These are phyloP conservation scores for Rhytidiadelphus loreus DNA, from an alignment of 225 moss, liverwort and hornwort genomes.

Conservation along the genomic window DNA sequence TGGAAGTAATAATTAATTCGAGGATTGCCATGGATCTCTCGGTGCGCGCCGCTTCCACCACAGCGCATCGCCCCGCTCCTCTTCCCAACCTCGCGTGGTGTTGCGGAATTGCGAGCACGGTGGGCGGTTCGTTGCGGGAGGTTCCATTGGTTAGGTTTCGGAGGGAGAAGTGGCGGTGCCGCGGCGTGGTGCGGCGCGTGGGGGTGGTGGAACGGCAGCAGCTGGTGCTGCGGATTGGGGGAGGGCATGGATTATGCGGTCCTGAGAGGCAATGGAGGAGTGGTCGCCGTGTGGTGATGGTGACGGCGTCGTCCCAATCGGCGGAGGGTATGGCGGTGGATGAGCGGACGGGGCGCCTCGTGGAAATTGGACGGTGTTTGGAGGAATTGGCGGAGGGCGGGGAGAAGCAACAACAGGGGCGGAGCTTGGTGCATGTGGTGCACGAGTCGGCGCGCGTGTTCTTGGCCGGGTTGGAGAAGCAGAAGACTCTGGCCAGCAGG, in stretches of 20 bases:
- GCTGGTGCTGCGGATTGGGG: constrained; percentile 7
- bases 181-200: not conserved
- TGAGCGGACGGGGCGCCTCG: constrained; percentile 3
- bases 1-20: not conserved
- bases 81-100: not conserved
- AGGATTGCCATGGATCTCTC: constrained; percentile 18
- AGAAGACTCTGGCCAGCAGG: constrained; percentile 33
- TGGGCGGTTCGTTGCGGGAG: not conserved
- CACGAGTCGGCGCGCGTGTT: constrained; percentile 31
- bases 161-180: not conserved
- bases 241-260: not conserved
- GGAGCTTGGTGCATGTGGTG: constrained; percentile 29
- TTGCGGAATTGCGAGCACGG: constrained; percentile 10
- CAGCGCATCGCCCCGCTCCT: not conserved
- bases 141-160: constrained; percentile 17
- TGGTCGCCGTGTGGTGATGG: not conserved
- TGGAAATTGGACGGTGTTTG: constrained; percentile 10
- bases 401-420: constrained; percentile 12
- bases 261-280: not conserved
- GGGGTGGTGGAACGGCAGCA: not conserved
- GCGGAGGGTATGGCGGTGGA: constrained; percentile 31
- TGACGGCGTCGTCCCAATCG: constrained; percentile 14
- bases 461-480: constrained; percentile 25
- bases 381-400: constrained; percentile 26
- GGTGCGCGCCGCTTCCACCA: constrained; percentile 8